Conservation (phyloP, 495 filamentous ascomycete genomes). For the Stereocaulon alpinum region DNA sequence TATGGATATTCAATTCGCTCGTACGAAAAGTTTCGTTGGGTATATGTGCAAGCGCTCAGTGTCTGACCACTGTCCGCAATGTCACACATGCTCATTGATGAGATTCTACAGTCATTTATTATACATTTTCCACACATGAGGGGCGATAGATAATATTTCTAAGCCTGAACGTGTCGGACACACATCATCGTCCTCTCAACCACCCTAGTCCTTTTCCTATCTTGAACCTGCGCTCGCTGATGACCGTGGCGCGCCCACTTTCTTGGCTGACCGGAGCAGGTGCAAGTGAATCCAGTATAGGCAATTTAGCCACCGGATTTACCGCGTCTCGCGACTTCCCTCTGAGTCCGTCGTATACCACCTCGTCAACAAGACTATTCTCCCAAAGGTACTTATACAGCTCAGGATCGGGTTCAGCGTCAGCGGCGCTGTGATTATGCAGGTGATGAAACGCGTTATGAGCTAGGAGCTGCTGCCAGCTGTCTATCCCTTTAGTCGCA, state of each 20-base stretch:
- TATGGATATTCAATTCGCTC: too few species aligned
- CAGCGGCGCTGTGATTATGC: background rate
- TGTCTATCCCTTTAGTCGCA: background rate
- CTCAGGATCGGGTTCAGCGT: background rate
- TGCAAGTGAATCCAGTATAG: background rate
- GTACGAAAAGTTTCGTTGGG: too few species aligned
- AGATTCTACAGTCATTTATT: too few species aligned
- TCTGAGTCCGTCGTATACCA: background rate
- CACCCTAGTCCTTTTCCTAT: background rate
- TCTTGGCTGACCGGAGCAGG: background rate
- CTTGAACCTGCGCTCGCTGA: background rate
- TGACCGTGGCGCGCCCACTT: background rate
- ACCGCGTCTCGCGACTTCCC: background rate
- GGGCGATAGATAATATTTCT: background rate
- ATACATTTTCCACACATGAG: slow-evolving; percentile 13
- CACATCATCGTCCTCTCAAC: background rate
- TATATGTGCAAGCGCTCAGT: too few species aligned
- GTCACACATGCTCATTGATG: too few species aligned
- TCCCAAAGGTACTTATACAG: background rate
- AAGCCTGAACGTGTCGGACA: background rate
- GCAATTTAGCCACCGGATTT: background rate
- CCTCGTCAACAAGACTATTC: background rate
- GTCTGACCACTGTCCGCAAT: too few species aligned
- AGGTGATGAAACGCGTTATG: background rate
- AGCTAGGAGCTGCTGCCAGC: background rate